Evolutionary conservation across 805 yeast genomes (phyloP).

Genomic region (Yarrowia sp.): DNA sequence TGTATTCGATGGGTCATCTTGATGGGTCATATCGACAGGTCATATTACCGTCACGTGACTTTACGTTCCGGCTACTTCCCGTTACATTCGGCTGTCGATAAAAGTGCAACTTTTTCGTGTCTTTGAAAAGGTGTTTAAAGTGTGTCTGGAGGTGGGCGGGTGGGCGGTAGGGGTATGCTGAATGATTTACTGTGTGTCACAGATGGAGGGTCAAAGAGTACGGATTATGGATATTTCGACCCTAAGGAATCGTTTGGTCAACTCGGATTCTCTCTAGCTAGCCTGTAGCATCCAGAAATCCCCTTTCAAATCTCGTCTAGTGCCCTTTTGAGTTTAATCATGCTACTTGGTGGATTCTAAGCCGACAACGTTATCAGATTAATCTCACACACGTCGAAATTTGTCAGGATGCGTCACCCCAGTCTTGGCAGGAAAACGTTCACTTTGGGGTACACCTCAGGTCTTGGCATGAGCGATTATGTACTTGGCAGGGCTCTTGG

Average conservation of each 20-base stretch:
- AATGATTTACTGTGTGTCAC: background rate
- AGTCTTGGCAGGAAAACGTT: background rate
- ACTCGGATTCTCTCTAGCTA: no score
- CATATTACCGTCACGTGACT: background rate
- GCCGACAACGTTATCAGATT: background rate
- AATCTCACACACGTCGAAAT: background rate
- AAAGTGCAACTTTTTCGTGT: background rate
- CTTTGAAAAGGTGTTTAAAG: background rate
- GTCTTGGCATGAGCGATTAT: constrained; percentile 14
- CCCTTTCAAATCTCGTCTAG: no score
- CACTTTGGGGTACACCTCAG: background rate
- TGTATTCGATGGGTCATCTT: no score
- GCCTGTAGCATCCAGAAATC: no score
- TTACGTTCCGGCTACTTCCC: no score
- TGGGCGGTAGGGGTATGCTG: background rate
- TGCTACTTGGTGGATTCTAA: background rate
- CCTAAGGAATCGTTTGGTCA: no score
- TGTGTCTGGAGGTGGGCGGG: constrained; percentile 2
- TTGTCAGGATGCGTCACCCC: background rate
- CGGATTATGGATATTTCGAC: no score
- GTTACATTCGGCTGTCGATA: no score
- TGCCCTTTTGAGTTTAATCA: background rate
- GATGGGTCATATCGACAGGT: background rate
- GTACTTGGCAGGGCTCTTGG: background rate
- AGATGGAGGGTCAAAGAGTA: background rate